Conservation (phyloP, 805 yeast species). For the Candida palmyrensis region DNA sequence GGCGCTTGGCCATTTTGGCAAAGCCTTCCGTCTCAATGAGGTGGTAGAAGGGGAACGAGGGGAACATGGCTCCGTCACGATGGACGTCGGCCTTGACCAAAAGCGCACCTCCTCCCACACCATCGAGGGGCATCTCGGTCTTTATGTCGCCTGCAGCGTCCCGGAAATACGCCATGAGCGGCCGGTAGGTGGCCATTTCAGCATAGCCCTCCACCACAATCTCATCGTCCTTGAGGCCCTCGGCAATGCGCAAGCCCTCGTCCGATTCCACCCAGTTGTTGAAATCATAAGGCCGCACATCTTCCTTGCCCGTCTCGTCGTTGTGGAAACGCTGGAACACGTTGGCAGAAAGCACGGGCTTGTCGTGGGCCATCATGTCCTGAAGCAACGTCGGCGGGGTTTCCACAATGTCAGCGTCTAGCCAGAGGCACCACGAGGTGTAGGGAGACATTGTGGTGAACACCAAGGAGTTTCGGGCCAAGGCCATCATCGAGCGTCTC, state of each 20-base stretch:
- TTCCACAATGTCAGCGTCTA: slow-evolving; percentile 92
- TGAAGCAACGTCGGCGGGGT: slow-evolving; percentile 79
- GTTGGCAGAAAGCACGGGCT: slow-evolving; percentile 86
- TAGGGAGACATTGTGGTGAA: slow-evolving; percentile 86
- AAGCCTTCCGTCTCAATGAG: slow-evolving; percentile 97
- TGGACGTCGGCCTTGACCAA: slow-evolving; percentile 96
- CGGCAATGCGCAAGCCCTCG: slow-evolving; percentile 72
- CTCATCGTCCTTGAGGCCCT: slow-evolving; percentile 74
- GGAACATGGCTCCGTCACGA: slow-evolving; percentile 99
- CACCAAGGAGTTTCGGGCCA: slow-evolving; percentile 87
- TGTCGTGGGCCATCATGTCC: slow-evolving; percentile 80
- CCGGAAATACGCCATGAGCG: slow-evolving; percentile 87
- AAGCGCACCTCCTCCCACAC: slow-evolving; percentile 97
- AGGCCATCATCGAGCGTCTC: slow-evolving; percentile 86
- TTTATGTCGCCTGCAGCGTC: slow-evolving; percentile 57
- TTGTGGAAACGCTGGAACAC: slow-evolving; percentile 81
- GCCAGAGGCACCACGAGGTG: slow-evolving; percentile 94
- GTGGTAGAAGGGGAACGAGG: slow-evolving; percentile 95
- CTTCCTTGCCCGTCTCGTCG: slow-evolving; percentile 46
- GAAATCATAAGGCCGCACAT: slow-evolving; percentile 86
- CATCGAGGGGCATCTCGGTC: slow-evolving; percentile 82
- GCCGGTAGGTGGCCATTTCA: slow-evolving; percentile 90
- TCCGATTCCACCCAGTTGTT: slow-evolving; percentile 93
- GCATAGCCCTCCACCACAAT: slow-evolving; percentile 92
- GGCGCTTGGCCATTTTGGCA: slow-evolving; percentile 94